Evolutionary conservation across 2,329 filamentous ascomycete genomes (phyloP), one percentile per base, ranked within the genome.

Genomic region (Penicillium digitatum): DNA sequence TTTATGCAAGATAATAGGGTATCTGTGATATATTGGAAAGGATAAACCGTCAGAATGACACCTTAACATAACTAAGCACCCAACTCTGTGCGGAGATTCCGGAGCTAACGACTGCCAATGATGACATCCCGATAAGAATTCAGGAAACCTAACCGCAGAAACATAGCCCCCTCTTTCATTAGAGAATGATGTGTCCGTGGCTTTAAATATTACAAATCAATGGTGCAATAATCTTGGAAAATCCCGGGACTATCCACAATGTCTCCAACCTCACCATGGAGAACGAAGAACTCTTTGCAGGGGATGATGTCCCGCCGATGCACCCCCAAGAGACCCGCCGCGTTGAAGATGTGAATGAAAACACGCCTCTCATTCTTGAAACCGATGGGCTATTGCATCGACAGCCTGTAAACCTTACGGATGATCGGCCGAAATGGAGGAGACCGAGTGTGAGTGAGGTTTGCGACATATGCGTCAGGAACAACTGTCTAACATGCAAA

Each of bases 371-470:
- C 14, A 35, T 54, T 9, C 31, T 16, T 22, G 44, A 29, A 27
- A 5, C 45, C n/a, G 45, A 49, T 24, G 24, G 18, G 26, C 3
- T 18, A 29, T 48, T 34, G 22, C 22, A 35, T 29, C 34, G 9
- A 34, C 44, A 22, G 14, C 22, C 45, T 12, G 18, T 3, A 12
- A 6, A 39, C 14, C 7, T 32, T n/a, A 32, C 26, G 9, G 53
- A 61, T 22, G 29, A 48, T 45, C 40, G 56, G 5, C 73, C 76
- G 48, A 78, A 74, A 76, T 81, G 78, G 75, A 80, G 78, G 63
- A 74, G 64, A 56, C 77, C 80, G 45, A 81, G 76, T 58, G 80
- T 81, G 72, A 68, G 75, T 65, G 50, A 43, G 22, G 46, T 34
- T 46, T 39, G 22, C 14, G 18, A 40, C 14, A 20, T 22, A 38